Base-by-base conservation (phyloP, 2,329 filamentous ascomycete genomes). In the Emmonsiellopsis sp. region DNA sequence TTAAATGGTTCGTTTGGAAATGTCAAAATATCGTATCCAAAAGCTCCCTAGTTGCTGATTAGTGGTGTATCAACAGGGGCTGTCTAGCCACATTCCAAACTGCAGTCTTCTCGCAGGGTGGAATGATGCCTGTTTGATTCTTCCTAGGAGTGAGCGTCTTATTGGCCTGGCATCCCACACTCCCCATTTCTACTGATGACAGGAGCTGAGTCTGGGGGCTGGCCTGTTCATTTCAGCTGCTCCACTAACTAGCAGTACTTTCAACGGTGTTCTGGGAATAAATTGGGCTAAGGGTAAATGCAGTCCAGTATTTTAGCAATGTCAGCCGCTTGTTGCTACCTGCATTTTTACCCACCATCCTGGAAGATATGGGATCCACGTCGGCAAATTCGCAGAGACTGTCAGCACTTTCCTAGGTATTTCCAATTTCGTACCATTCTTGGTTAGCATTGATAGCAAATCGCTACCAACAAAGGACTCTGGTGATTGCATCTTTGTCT, bases 191-290 rank as follows among this genome's bases (percentile, higher is more conserved):
- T 17, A 17, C 17, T 2, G 78, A 6, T 70, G 81, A 11, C 71
- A 78, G 37, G 78, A 80, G 58, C 66, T 83, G 10, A 80, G 80
- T 34, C 69, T 82, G 33, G 70, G 80, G 2, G 76, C 75, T 50
- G 80, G 79, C 2, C 63, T 83, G 21, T 84, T 82, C 57, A 59
- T 77, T 10, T 71, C 73, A 17, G 72, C 73, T 0, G 82, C 83
- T 0, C 83, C 84, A 1, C 77, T 95, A 3, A 88, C 89, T 1
- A 93, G 88, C 42, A 2, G 17, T 17, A 85, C 84, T 1, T 91
- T 94, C 64, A 49, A 11, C n/a, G 8, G 17, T 17, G 17, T 17
- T 17, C 17, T 17, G 17, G 11, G 40, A 48, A 8, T 21, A 40
- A 42, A 54, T 53, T 45, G 21, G 21, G 13, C 33, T 33, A 43